Evolutionary conservation across 2,329 filamentous ascomycete species (phyloP).

Genomic region (Herpotrichia juniperi): DNA sequence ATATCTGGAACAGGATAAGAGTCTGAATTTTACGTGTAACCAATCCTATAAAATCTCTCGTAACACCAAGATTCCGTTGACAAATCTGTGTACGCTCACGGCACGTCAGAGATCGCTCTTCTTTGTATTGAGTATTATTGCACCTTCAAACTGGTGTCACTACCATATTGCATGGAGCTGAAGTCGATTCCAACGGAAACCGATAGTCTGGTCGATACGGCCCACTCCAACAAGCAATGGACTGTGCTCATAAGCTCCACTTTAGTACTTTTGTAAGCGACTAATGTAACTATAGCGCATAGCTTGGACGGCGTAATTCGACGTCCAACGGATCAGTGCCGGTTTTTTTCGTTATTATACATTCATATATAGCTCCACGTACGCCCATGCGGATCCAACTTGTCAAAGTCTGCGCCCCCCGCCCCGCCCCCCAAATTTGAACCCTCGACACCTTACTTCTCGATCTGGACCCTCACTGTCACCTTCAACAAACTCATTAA

Average conservation of each 20-base stretch:
- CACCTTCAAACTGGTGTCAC: no score
- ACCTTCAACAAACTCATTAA: constrained; percentile 1
- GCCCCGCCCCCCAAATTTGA: no score
- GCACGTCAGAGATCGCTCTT: not conserved
- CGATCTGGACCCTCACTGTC: not conserved
- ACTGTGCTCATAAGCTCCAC: not conserved
- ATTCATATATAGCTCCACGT: not conserved
- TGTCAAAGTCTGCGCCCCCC: no score
- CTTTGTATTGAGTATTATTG: no score
- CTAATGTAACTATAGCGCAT: not conserved
- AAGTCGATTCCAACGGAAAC: not conserved
- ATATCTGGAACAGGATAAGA: not conserved
- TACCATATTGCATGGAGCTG: no score
- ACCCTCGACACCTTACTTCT: not conserved
- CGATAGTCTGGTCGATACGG: not conserved
- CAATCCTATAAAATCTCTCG: no score
- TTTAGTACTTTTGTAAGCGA: not conserved
- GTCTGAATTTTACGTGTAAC: not conserved
- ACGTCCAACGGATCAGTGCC: no score
- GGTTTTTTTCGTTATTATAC: not conserved
- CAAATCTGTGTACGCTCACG: not conserved
- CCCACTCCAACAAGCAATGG: not conserved
- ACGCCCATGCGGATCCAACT: no score
- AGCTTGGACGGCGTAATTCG: no score
- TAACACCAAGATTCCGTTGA: no score